Evolutionary conservation across 352 stramenopile genomes (phyloP), one percentile per base, ranked within the genome.

Genomic region (Pythium phragmiticola): DNA sequence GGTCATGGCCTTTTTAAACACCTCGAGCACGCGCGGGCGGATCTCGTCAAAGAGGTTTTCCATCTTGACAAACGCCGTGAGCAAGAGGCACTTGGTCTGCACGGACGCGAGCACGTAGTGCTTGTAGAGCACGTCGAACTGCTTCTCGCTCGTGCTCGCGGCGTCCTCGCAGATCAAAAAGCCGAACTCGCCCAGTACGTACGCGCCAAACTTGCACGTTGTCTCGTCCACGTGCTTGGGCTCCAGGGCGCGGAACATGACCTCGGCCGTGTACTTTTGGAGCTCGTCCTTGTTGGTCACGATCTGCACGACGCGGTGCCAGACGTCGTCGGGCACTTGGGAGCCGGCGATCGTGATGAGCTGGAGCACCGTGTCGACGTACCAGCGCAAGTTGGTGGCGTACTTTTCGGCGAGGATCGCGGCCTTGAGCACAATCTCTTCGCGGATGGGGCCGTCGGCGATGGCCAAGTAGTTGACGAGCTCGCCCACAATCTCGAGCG

Each of bases 261-360:
- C 65, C 26, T 72, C 53, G 30, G 65, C 65, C 28, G 65, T 68
- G 65, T 72, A 72, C 54, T 72, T 72, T 73, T 98, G 92, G 46
- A 98, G 66, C 65, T 97, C 91, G 43, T 97, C 94, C 64, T 99
- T 96, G 83, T 99, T 99, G 19, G 96, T 99, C 30, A 99, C 92
- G 74, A 99, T 98, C 76, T 99, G 96, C 36, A 99, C 96, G n/a
- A 99, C 95, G 50, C 97, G 92, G 74, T 99, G 95, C 97, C 97
- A 99, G 39, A 99, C 97, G 52, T 97, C 87, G 75, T 98, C 93
- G 51, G 91, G 94, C 8, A 98, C 92, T 69, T 98, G 80, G 55
- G 86, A 87, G n/a, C 82, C 84, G 23, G 96, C 96, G 51, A 98
- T 96, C 21, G 91, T 96, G 67, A 99, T 97, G 19, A 99, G 84